Evolutionary conservation across 2,329 filamentous ascomycete genomes (phyloP).

Genomic region (Lasiodiplodia citricola): DNA sequence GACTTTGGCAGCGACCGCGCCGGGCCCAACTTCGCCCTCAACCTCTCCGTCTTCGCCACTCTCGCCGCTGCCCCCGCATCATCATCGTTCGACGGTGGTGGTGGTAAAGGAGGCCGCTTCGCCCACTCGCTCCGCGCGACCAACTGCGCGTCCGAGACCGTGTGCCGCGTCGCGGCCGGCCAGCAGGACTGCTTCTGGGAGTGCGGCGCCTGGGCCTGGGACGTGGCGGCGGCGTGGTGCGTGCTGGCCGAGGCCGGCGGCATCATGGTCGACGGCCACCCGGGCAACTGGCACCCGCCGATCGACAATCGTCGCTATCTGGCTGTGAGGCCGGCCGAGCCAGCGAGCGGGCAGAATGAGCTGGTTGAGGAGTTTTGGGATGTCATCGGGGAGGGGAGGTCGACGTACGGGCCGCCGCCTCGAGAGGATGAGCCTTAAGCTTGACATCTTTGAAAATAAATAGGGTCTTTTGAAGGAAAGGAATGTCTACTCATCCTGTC

Average conservation of each 20-base stretch:
- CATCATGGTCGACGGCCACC: not conserved
- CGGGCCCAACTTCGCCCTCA: slow-evolving; percentile 5
- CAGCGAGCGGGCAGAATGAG: not conserved
- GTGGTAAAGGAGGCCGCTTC: not conserved
- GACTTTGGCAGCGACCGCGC: slow-evolving; percentile 3
- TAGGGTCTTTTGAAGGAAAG: too few species aligned
- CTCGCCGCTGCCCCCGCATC: not conserved
- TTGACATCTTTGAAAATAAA: too few species aligned
- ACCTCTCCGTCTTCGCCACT: not conserved
- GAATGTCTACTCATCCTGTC: too few species aligned
- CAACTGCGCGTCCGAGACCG: not conserved
- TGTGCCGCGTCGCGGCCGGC: slow-evolving; percentile 16
- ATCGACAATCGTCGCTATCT: slow-evolving; percentile 1
- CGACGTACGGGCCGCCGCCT: not conserved
- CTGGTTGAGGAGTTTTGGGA: slow-evolving; percentile 6
- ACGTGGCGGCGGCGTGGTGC: slow-evolving; percentile 14
- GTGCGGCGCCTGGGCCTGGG: not conserved
- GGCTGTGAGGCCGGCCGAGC: slow-evolving; percentile 1
- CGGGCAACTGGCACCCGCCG: not conserved
- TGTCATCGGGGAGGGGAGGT: not conserved
- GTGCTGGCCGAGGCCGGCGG: slow-evolving; percentile 1
- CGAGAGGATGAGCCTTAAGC: not conserved
- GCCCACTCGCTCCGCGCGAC: slow-evolving; percentile 6
- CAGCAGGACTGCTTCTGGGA: slow-evolving; percentile 18
- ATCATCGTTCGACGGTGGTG: too few species aligned